A percentile compares a stretch with the other conserved stretches of the same genome.
Evolutionary conservation across 768 basidiomycete species (phyloP).

Genomic region (Russula dissimulans): DNA sequence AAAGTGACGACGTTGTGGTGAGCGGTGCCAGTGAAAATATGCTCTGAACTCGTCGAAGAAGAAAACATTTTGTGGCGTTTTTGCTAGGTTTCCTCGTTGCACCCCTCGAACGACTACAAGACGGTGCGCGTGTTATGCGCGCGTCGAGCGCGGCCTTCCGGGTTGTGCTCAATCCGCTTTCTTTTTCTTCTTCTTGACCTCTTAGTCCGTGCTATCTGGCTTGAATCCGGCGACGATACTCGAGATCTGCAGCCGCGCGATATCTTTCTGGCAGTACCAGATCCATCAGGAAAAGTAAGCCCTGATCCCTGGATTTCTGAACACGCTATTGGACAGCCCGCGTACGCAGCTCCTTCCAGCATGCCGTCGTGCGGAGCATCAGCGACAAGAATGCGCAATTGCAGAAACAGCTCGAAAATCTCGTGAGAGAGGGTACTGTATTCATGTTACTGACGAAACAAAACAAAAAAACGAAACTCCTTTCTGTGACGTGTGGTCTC

Average conservation of each 20-base stretch:
- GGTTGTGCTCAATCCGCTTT: conserved; percentile 4
- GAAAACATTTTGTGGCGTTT: background rate
- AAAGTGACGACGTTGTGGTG: conserved; percentile 28
- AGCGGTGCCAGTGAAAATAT: background rate
- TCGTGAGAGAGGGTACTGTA: conserved; percentile 65
- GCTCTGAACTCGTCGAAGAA: background rate
- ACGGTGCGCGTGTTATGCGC: conserved; percentile 42
- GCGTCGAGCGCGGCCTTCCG: conserved; percentile 19
- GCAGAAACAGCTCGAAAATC: conserved; percentile 80
- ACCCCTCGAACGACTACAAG: conserved; percentile 87
- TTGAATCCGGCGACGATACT: conserved; percentile 64
- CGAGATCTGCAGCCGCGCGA: conserved; percentile 80
- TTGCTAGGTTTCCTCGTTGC: conserved; percentile 64
- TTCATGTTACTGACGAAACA: background rate
- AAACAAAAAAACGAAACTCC: background rate
- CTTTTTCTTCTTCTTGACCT: background rate
- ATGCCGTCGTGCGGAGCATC: conserved; percentile 69
- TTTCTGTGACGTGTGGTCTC: background rate
- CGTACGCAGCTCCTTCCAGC: conserved; percentile 60
- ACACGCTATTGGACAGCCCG: background rate
- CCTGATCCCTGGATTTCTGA: background rate
- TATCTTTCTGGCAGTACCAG: conserved; percentile 90
- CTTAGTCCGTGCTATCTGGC: conserved; percentile 76
- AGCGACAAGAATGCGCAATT: conserved; percentile 76
- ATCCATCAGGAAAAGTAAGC: conserved; percentile 73